Conservation (phyloP, 768 basidiomycete species). For the Pulveroboletus sp. region DNA sequence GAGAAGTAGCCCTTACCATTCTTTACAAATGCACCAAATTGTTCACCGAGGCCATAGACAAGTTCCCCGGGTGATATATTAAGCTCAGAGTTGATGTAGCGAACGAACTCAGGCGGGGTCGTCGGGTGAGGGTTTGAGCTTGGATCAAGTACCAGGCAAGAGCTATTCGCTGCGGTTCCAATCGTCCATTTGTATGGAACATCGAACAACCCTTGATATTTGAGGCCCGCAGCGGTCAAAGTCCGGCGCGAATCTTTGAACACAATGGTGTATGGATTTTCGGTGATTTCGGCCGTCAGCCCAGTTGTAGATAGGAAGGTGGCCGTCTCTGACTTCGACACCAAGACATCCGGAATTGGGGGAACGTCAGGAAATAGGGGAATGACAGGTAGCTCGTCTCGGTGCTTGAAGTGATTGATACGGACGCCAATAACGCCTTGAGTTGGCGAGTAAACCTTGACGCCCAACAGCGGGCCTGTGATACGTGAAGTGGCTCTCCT, state of each 20-base stretch:
- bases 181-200: constrained; percentile 54
- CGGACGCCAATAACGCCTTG: constrained; percentile 54
- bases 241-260: constrained; percentile 44
- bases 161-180: constrained; percentile 48
- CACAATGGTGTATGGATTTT: constrained; percentile 59
- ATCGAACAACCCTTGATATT: constrained; percentile 53
- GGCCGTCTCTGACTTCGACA: constrained; percentile 26
- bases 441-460: constrained; percentile 52
- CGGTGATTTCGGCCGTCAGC: constrained; percentile 49
- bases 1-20: constrained; percentile 48
- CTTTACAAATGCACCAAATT: constrained; percentile 72
- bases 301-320: constrained; percentile 43
- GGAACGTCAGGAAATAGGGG: constrained; percentile 60
- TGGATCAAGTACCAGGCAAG: constrained; percentile 53
- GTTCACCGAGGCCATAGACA: constrained; percentile 72
- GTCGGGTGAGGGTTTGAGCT: constrained; percentile 53
- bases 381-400: constrained; percentile 44
- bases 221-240: constrained; percentile 40
- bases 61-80: constrained; percentile 66
- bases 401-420: constrained; percentile 50
- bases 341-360: constrained; percentile 40
- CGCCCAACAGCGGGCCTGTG: constrained; percentile 19
- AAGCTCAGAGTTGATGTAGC: constrained; percentile 55
- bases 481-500: neutral
- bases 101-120: constrained; percentile 38